Evolutionary conservation across 169 alveolate genomes (phyloP).

Genomic region (Amoebophrya sp.): DNA sequence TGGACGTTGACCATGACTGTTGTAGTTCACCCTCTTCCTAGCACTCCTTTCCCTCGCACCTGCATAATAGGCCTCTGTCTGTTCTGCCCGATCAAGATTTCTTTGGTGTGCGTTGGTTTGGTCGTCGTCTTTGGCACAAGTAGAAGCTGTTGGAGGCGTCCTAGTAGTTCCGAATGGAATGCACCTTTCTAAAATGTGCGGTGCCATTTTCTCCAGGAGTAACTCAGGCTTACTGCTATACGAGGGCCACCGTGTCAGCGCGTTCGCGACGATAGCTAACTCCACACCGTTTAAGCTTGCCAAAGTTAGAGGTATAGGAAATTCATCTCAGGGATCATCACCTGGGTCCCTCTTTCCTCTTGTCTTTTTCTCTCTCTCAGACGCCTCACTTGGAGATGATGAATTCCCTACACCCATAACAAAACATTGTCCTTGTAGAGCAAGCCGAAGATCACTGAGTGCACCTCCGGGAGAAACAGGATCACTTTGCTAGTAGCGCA

Average conservation of each 20-base stretch:
- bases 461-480: not conserved
- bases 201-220: not conserved
- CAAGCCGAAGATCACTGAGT: not conserved
- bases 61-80: too few relatives aligned
- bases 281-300: not conserved
- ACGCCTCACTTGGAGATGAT: not conserved
- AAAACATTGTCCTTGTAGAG: not conserved
- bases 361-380: not conserved
- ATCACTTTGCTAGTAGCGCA: not conserved
- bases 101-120: not conserved
- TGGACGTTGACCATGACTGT: too few relatives aligned
- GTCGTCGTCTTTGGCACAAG: not conserved
- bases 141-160: not conserved
- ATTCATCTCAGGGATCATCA: not conserved
- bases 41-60: not conserved
- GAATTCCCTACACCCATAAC: not conserved
- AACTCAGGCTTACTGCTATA: not conserved
- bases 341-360: not conserved
- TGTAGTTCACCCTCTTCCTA: not conserved
- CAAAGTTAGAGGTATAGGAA: not conserved
- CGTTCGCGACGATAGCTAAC: constrained; percentile 14
- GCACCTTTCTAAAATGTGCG: not conserved
- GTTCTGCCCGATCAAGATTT: too few relatives aligned
- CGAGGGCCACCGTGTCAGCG: not conserved
- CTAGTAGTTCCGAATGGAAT: not conserved